These are phyloP conservation scores for Cucurbita pepo DNA, from an alignment of 306 rosid genomes.

Conservation along the genomic window DNA sequence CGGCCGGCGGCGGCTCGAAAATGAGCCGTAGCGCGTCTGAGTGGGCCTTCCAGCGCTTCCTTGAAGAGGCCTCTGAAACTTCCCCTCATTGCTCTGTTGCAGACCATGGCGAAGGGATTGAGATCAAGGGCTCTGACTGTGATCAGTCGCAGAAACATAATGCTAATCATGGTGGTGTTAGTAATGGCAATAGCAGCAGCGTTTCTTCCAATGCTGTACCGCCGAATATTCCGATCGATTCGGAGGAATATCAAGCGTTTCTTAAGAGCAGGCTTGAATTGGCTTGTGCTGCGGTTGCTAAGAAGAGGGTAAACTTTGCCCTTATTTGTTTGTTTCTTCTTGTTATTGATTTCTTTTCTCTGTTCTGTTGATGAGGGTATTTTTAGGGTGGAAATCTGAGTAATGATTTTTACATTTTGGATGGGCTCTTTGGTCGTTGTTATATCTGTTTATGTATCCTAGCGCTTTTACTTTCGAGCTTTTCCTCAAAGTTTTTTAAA, in stretches of 20 bases:
- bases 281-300: conserved; percentile 87
- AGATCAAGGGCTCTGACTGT: conserved; percentile 12
- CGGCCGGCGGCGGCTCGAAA: conserved; percentile 7
- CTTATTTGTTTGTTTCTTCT: background rate
- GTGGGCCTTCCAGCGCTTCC: conserved; percentile 77
- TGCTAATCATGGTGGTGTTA: background rate
- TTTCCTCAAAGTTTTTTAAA: no score
- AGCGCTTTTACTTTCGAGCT: no score
- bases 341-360: background rate
- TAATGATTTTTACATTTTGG: background rate
- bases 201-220: background rate
- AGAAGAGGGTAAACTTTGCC: conserved; percentile 35
- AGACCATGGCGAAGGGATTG: conserved; percentile 14
- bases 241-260: conserved; percentile 48
- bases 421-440: background rate
- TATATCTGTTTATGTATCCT: background rate
- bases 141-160: background rate
- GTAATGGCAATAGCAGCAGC: background rate
- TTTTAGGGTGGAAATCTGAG: background rate
- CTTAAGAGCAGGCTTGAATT: conserved; percentile 81
- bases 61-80: conserved; percentile 34
- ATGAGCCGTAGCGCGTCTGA: conserved; percentile 77
- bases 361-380: background rate
- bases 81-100: conserved; percentile 21
- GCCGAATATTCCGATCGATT: conserved; percentile 23